A percentile compares a stretch with the other conserved stretches of the same genome.
Evolutionary conservation across 2,329 filamentous ascomycete genomes (phyloP).

Genomic region (Juglanconis sp.): DNA sequence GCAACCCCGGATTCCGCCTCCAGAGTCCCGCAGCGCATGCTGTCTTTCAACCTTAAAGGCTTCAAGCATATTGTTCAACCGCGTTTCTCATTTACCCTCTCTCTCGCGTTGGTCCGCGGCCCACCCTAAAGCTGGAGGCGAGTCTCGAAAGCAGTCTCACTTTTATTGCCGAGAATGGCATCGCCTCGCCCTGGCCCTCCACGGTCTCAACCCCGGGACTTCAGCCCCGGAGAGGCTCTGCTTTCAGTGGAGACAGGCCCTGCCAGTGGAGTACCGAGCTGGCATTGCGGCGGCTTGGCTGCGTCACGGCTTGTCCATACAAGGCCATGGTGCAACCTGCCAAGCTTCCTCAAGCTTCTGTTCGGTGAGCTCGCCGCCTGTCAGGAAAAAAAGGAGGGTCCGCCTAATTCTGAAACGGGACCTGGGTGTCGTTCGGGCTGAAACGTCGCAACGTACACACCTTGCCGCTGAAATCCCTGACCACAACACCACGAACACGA

Average conservation of each 20-base stretch:
- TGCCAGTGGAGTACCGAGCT: neutral
- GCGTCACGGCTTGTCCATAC: neutral
- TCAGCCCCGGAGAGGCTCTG: neutral
- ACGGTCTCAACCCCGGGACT: neutral
- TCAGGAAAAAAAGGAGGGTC: neutral
- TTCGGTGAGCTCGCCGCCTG: neutral
- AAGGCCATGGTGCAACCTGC: neutral
- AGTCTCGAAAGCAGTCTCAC: conserved; percentile 5
- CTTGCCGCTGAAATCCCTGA: neutral
- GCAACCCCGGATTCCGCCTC: neutral
- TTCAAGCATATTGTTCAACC: neutral
- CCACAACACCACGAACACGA: neutral
- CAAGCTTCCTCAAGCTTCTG: neutral
- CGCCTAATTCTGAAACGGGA: conserved; percentile 1
- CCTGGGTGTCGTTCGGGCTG: neutral
- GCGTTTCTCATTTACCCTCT: neutral
- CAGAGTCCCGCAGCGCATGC: neutral
- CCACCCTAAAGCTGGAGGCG: neutral
- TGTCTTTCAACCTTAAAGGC: neutral
- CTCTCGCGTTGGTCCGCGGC: neutral
- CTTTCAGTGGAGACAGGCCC: neutral
- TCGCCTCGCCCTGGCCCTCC: neutral
- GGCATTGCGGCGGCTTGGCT: neutral
- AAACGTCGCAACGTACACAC: conserved; percentile 1
- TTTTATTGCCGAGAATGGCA: neutral